Conservation (phyloP, 371 early-diverging fungal species). For the Mucor velutinosus region DNA sequence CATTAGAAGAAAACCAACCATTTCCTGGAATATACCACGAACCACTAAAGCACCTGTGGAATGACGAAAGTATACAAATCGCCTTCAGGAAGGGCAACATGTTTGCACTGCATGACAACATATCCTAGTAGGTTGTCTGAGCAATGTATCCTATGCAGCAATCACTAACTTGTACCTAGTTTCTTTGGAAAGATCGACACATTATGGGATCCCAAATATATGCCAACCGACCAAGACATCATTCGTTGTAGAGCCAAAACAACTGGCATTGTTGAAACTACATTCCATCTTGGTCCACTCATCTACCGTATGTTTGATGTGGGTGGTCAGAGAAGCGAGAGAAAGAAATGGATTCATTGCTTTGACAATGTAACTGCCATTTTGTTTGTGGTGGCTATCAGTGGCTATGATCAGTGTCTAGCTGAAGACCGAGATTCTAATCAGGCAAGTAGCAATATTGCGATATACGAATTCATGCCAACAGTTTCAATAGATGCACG, state of each 20-base stretch:
- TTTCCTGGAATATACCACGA: conserved; percentile 73
- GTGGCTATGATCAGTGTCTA: conserved; percentile 93
- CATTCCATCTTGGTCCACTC: conserved; percentile 79
- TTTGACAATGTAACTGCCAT: conserved; percentile 94
- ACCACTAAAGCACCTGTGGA: conserved; percentile 75
- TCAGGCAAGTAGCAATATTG: conserved; percentile 50
- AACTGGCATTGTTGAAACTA: conserved; percentile 85
- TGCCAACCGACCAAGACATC: conserved; percentile 91
- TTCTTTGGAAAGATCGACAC: conserved; percentile 88
- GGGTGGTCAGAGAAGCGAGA: conserved; percentile 90
- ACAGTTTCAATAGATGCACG: conserved; percentile 78
- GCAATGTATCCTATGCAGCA: background rate
- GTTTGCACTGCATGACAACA: conserved; percentile 85
- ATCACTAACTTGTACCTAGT: conserved; percentile 28
- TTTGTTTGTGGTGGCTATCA: conserved; percentile 90
- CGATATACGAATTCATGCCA: conserved; percentile 4
- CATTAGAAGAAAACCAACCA: conserved; percentile 58
- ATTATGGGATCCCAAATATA: conserved; percentile 69
- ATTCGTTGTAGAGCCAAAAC: conserved; percentile 84
- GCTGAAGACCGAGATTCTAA: conserved; percentile 87
- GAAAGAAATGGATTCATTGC: conserved; percentile 95
- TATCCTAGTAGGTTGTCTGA: conserved; percentile 61
- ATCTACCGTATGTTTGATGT: conserved; percentile 92
- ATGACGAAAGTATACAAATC: conserved; percentile 68
- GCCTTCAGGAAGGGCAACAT: conserved; percentile 69